phyloP scores from a whole-genome alignment of 176 grass and related monocot genomes.

The Bonia amplexicaulis region DNA sequence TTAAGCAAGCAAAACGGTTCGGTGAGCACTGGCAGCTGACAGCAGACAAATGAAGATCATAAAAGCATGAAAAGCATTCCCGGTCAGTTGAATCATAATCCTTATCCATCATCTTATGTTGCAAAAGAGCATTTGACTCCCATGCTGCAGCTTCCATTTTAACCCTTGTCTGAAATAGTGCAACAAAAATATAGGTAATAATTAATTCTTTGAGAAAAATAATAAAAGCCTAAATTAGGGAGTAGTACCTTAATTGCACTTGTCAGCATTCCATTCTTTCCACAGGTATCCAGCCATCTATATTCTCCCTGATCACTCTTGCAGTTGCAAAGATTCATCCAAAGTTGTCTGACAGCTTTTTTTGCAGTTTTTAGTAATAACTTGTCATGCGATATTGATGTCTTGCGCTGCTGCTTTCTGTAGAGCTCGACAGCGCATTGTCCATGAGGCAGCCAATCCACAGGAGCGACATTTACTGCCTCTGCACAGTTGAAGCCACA shows the following conservation, averaged over 20 bases:
- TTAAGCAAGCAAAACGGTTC: constrained; percentile 64
- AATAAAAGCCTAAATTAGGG: constrained; percentile 13
- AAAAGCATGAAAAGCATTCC: constrained; percentile 89
- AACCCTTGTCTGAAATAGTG: constrained; percentile 55
- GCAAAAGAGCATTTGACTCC: constrained; percentile 20
- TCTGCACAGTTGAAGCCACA: constrained; percentile 98
- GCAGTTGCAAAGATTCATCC: constrained; percentile 20
- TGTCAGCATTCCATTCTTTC: constrained; percentile 68
- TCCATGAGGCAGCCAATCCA: constrained; percentile 87
- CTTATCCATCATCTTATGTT: constrained; percentile 50
- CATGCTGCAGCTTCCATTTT: constrained; percentile 56
- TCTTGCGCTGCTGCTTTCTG: constrained; percentile 76
- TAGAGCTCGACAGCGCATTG: constrained; percentile 81
- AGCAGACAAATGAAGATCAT: constrained; percentile 88
- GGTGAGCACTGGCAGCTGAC: constrained; percentile 71
- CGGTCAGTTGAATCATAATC: constrained; percentile 73
- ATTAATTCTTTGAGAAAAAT: constrained; percentile 8
- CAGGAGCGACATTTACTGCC: constrained; percentile 88
- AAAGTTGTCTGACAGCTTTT: constrained; percentile 64
- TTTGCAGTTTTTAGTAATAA: constrained; percentile 58
- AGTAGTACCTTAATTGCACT: constrained; percentile 65
- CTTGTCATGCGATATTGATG: constrained; percentile 89
- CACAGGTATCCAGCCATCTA: constrained; percentile 56
- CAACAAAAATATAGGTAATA: constrained; percentile 13
- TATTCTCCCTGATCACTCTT: constrained; percentile 4